Evolutionary conservation across 257 asterid genomes (phyloP).

Genomic region (Nicotiana attenuata): DNA sequence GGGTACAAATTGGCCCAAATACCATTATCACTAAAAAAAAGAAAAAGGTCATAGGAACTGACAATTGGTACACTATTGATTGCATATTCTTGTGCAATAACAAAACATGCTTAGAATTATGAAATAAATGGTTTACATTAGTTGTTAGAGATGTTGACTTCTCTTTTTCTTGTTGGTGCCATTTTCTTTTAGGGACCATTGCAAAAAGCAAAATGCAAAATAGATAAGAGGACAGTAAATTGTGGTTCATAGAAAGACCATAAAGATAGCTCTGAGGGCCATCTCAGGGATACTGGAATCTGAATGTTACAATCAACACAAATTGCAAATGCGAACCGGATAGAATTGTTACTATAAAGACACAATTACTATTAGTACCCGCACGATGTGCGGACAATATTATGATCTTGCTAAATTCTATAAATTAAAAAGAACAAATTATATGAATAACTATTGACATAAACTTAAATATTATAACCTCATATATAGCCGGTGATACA

Average conservation of each 20-base stretch:
- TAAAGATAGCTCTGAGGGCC: background rate
- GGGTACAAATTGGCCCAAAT: background rate
- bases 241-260: conserved; percentile 1
- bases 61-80: background rate
- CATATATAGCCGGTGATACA: too few relatives aligned
- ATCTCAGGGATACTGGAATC: background rate
- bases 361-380: too few relatives aligned
- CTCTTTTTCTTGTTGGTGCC: background rate
- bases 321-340: background rate
- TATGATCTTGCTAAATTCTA: too few relatives aligned
- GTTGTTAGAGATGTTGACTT: conserved; percentile 36
- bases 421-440: too few relatives aligned
- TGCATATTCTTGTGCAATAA: background rate
- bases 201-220: conserved; percentile 10
- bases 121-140: background rate
- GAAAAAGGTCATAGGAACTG: background rate
- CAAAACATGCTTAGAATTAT: background rate
- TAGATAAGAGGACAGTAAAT: background rate
- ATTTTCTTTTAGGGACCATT: conserved; percentile 29
- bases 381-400: too few relatives aligned
- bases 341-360: background rate
- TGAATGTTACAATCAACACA: background rate
- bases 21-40: background rate
- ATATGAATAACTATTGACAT: too few relatives aligned
- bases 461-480: too few relatives aligned